Base-by-base conservation (phyloP, 441 rosid genomes). In the Populus tomentosa region DNA sequence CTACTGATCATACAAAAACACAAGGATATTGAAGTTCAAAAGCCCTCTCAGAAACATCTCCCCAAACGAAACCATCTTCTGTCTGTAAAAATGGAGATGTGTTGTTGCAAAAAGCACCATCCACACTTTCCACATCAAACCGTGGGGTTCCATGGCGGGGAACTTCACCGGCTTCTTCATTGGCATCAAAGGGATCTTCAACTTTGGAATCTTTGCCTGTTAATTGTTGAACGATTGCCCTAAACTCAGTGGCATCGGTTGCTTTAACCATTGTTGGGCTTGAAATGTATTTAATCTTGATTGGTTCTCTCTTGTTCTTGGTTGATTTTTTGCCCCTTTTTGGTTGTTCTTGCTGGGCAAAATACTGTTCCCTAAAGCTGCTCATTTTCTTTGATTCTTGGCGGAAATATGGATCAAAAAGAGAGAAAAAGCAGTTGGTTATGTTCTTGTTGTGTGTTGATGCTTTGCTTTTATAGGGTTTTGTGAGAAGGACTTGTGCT, bases 201-300 rank as follows among this genome's bases (percentile, higher is more conserved):
- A 77, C 36, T 3, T 77, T 65, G 13, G 91, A 83, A 56, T 84
- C 50, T 66, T 84, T 84, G 20, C 91, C 91, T 0, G 91, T 88
- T 16, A 87, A 78, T 71, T 85, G 79, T 66, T 88, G 91, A 76
- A 87, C 91, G 0, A 87, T 83, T 0, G 86, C 78, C 2, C 86
- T 76, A 78, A 88, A 88, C 84, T 88, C 89, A 0, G 84, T 75
- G 32, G 86, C 85, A 71, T 68, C 83, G 74, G 82, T 63, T 8
- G 81, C 88, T 70, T 64, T 84, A 64, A 88, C 84, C 83, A 84
- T 67, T 73, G 73, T 78, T 3, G 91, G 91, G 80, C 79, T 88
- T 3, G 88, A 84, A 64, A 88, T 85, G 78, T 85, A 85, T 3
- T 59, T 84, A 62, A 88, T 76, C 80, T 84, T 88, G 68, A 84